Percentiles rank a stretch among this genome's conserved stretches.
Evolutionary conservation across 1,139 yeast genomes (phyloP).

Genomic region (Geotrichum phurueaensis): DNA sequence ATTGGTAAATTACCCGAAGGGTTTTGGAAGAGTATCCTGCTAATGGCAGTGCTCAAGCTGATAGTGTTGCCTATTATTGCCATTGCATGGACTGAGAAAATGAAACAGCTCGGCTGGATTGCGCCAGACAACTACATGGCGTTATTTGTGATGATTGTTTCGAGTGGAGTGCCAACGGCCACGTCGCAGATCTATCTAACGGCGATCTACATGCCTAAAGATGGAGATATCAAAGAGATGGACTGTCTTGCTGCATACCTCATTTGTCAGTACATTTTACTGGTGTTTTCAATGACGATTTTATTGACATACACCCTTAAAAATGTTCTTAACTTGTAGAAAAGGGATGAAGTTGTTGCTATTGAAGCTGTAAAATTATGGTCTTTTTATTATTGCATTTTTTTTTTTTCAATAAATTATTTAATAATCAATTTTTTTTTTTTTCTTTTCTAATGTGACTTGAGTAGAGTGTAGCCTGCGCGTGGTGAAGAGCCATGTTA

Average conservation of each 20-base stretch:
- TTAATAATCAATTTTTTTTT: too few species aligned
- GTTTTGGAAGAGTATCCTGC: slow-evolving; percentile 57
- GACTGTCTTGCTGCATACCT: slow-evolving; percentile 73
- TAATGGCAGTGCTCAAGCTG: slow-evolving; percentile 44
- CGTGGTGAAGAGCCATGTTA: too few species aligned
- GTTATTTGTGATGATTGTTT: slow-evolving; percentile 64
- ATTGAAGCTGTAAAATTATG: too few species aligned
- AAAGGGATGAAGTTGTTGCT: too few species aligned
- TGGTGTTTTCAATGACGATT: slow-evolving; percentile 56
- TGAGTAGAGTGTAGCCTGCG: too few species aligned
- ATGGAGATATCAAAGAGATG: slow-evolving; percentile 57
- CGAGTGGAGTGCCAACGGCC: slow-evolving; percentile 80
- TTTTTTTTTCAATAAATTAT: too few species aligned
- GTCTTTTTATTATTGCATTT: too few species aligned
- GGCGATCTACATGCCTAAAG: slow-evolving; percentile 68
- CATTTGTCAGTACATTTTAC: slow-evolving; percentile 58
- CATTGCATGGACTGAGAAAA: slow-evolving; percentile 48
- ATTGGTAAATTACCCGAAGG: slow-evolving; percentile 57
- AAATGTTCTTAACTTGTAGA: slow-evolving; percentile 26
- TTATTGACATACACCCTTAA: slow-evolving; percentile 38
- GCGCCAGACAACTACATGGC: slow-evolving; percentile 51
- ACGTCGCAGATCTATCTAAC: slow-evolving; percentile 80
- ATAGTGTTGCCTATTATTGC: slow-evolving; percentile 59
- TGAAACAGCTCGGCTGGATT: slow-evolving; percentile 46
- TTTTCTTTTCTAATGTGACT: too few species aligned